Conservation (phyloP, 1,284 basidiomycete species). For the Termitomyces sp. region DNA sequence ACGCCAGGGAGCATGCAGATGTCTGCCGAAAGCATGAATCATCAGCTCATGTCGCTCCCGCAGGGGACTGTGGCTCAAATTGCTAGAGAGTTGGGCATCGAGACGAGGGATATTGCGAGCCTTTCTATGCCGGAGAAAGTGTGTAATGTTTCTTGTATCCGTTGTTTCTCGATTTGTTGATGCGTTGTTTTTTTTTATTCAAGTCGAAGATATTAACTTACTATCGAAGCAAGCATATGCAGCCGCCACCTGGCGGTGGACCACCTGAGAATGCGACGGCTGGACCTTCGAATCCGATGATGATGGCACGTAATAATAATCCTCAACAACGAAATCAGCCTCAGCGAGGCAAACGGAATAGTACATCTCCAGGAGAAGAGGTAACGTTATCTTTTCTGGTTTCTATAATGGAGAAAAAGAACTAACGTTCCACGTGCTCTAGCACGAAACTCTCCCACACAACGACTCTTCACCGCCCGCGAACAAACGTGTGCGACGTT, state of each 20-base stretch:
- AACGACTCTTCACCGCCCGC: constrained; percentile 62
- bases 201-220: constrained; percentile 34
- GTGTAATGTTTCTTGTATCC: constrained; percentile 18
- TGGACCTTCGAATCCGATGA: constrained; percentile 34
- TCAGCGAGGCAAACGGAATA: constrained; percentile 52
- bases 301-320: constrained; percentile 26
- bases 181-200: no score
- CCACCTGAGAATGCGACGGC: constrained; percentile 28
- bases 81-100: constrained; percentile 44
- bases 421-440: constrained; percentile 4
- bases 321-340: constrained; percentile 22
- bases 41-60: constrained; percentile 38
- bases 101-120: constrained; percentile 42
- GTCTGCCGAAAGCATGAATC: constrained; percentile 17
- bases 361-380: constrained; percentile 67
- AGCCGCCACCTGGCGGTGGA: constrained; percentile 10
- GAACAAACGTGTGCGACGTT: constrained; percentile 54
- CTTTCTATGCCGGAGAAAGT: constrained; percentile 58
- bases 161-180: no score
- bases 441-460: constrained; percentile 49
- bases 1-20: constrained; percentile 20
- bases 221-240: constrained; percentile 22
- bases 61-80: constrained; percentile 27
- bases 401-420: not conserved
- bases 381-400: constrained; percentile 30